A percentile compares a stretch with the other conserved stretches of the same genome.
phyloP scores from a whole-genome alignment of 371 early-diverging fungal genomes.

The Zopfochytrium polystomum region DNA sequence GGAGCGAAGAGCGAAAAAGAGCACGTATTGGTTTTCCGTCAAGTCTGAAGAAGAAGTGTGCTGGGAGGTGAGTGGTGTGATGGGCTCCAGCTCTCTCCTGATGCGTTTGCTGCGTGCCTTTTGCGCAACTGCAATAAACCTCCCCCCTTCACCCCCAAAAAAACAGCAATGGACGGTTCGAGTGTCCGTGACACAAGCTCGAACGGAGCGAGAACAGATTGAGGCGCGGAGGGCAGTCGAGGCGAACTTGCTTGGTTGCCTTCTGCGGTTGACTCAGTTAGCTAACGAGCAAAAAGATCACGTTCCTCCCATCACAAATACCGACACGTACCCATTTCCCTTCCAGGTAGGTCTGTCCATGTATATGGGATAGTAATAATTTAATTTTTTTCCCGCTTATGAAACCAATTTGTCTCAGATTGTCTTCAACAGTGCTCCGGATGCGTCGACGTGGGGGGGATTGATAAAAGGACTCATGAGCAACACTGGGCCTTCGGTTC shows the following conservation, averaged over 20 bases:
- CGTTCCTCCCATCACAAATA: slow-evolving; percentile 81
- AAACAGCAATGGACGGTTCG: slow-evolving; percentile 69
- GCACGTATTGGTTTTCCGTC: slow-evolving; percentile 65
- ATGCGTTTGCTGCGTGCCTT: not conserved
- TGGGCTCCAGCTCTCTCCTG: no score
- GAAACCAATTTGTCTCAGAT: no score
- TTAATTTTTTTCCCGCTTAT: no score
- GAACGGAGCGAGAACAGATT: slow-evolving; percentile 57
- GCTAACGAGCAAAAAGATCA: slow-evolving; percentile 83
- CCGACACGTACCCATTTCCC: slow-evolving; percentile 86
- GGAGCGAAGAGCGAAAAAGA: slow-evolving; percentile 73
- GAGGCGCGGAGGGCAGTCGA: slow-evolving; percentile 47
- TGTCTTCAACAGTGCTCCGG: no score
- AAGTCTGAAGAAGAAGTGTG: slow-evolving; percentile 74
- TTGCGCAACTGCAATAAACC: not conserved
- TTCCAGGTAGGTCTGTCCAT: slow-evolving; percentile 35
- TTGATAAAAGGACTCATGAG: no score
- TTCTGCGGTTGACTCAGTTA: slow-evolving; percentile 65
- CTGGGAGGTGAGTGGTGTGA: slow-evolving; percentile 66
- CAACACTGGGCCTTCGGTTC: no score
- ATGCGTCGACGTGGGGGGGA: no score
- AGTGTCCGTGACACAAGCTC: slow-evolving; percentile 56
- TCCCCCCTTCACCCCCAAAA: not conserved
- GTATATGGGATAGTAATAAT: no score
- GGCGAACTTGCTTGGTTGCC: slow-evolving; percentile 45